Conservation (phyloP, 2,329 filamentous ascomycete genomes). For the Biscogniauxia sp. region DNA sequence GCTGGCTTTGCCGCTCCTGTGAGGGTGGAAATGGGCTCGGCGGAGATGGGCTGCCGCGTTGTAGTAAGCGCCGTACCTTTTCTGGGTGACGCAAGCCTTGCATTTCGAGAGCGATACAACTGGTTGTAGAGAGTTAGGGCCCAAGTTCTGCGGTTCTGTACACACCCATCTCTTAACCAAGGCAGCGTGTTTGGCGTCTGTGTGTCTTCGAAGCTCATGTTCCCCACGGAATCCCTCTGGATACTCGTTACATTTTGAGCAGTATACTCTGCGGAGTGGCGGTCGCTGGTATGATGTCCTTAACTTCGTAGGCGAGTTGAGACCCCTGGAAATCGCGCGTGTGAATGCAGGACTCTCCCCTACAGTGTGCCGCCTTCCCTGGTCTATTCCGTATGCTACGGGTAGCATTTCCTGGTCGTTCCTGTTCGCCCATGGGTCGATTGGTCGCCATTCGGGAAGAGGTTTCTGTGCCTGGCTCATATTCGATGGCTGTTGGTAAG, state of each 20-base stretch:
- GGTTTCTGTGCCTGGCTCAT: slow-evolving; percentile 35
- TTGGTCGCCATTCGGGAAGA: slow-evolving; percentile 38
- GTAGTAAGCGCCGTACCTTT: slow-evolving; percentile 58
- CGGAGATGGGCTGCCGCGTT: slow-evolving; percentile 59
- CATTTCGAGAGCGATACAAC: slow-evolving; percentile 53
- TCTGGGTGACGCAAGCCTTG: slow-evolving; percentile 56
- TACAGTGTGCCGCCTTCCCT: slow-evolving; percentile 44
- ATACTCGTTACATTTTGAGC: slow-evolving; percentile 74
- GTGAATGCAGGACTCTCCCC: slow-evolving; percentile 44
- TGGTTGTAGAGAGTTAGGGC: slow-evolving; percentile 42
- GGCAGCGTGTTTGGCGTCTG: slow-evolving; percentile 55
- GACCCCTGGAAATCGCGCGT: slow-evolving; percentile 37
- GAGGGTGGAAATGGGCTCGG: slow-evolving; percentile 56
- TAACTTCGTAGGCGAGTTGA: slow-evolving; percentile 43
- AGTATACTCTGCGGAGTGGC: slow-evolving; percentile 71
- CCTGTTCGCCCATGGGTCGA: slow-evolving; percentile 38
- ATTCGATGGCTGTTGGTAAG: slow-evolving; percentile 34
- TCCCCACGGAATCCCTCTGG: slow-evolving; percentile 87
- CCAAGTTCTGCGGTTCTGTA: slow-evolving; percentile 45
- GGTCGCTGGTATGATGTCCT: slow-evolving; percentile 49
- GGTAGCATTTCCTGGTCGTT: slow-evolving; percentile 26
- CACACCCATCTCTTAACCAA: slow-evolving; percentile 57
- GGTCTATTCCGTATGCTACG: slow-evolving; percentile 26
- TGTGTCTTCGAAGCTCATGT: slow-evolving; percentile 75
- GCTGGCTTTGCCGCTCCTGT: slow-evolving; percentile 54